Evolutionary conservation across 306 rosid species (phyloP).

Genomic region (Lagenaria siceraria): DNA sequence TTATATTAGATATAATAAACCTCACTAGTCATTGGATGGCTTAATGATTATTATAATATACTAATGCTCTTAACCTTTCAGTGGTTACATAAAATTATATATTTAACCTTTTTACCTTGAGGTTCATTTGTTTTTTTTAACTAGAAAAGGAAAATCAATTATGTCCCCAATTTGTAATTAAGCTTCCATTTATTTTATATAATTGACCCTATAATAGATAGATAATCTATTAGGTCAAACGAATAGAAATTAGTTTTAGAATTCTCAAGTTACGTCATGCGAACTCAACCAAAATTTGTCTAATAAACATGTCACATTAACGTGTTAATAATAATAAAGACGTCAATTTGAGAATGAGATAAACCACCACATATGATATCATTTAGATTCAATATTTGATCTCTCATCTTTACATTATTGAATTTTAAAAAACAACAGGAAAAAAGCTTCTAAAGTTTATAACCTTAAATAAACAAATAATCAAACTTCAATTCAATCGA

Average conservation of each 20-base stretch:
- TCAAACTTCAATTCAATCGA: not conserved
- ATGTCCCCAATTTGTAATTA: not conserved
- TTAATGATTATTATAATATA: no score
- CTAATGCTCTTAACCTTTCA: not conserved
- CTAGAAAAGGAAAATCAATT: not conserved
- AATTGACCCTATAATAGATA: no score
- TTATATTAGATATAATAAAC: no score
- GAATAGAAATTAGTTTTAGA: no score
- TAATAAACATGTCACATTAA: not conserved
- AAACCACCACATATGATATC: no score
- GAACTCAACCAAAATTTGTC: not conserved
- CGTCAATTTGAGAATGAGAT: no score
- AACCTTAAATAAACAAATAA: not conserved
- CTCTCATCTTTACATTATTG: not conserved
- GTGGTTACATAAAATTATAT: not conserved
- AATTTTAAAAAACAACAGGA: no score
- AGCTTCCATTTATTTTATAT: not conserved
- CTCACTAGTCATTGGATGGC: no score
- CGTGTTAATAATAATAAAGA: not conserved
- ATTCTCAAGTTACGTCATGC: not conserved
- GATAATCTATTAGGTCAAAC: no score
- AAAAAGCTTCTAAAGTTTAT: no score
- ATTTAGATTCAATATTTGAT: no score
- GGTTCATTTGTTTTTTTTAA: not conserved
- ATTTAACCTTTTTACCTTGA: not conserved